Conservation (phyloP, 768 basidiomycete species). For the Serendipita indica region DNA sequence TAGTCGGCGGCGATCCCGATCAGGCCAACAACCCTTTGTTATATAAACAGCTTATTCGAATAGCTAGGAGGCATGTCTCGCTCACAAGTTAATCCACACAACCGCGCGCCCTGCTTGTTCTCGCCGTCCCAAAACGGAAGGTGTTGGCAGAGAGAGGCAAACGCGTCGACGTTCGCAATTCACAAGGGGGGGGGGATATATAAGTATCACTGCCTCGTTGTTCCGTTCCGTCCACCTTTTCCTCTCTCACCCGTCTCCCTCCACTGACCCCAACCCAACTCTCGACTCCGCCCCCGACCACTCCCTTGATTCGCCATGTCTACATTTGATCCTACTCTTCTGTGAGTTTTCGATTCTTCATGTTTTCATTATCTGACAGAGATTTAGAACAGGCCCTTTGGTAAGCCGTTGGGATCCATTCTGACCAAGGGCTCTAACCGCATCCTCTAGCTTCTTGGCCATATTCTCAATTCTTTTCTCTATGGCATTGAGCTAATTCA, state of each 20-base stretch:
- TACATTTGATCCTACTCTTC: neutral
- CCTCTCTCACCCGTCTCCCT: neutral
- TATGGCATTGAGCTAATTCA: conserved; percentile 5
- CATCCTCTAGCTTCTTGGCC: neutral
- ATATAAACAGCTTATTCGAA: too few relatives aligned
- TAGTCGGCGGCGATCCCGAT: too few relatives aligned
- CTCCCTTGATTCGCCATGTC: neutral
- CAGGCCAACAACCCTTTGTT: too few relatives aligned
- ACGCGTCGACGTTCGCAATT: neutral
- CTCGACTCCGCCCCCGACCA: neutral
- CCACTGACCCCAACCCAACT: too few relatives aligned
- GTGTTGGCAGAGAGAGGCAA: neutral
- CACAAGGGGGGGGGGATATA: neutral
- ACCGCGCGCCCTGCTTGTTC: neutral
- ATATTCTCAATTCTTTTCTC: conserved; percentile 1
- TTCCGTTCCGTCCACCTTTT: neutral
- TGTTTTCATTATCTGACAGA: neutral
- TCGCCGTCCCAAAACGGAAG: neutral
- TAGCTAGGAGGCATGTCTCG: too few relatives aligned
- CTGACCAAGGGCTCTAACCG: neutral
- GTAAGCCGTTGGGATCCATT: neutral
- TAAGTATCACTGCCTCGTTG: neutral
- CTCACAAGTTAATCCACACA: too few relatives aligned
- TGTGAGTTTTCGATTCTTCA: neutral
- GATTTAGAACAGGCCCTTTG: neutral